phyloP scores from a whole-genome alignment of 1,139 yeast species.

The Eremothecium coryli region DNA sequence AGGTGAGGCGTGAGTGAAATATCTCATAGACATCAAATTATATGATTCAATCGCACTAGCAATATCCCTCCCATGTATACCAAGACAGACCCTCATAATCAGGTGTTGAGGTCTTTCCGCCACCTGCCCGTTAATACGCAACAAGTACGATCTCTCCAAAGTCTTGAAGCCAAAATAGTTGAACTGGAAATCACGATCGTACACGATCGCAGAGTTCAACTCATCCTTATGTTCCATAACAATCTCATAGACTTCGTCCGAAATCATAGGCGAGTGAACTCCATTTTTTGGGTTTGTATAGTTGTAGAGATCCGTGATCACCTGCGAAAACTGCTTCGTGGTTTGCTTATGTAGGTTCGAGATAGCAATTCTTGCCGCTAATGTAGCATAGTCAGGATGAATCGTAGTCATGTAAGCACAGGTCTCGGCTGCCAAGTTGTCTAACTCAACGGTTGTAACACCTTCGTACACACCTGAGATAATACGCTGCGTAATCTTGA shows the following conservation, averaged over 20 bases:
- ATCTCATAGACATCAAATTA: slow-evolving; percentile 73
- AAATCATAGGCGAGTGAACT: slow-evolving; percentile 68
- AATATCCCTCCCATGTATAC: slow-evolving; percentile 73
- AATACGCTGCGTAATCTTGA: slow-evolving; percentile 79
- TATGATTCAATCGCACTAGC: slow-evolving; percentile 69
- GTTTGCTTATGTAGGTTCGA: slow-evolving; percentile 95
- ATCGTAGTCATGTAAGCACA: slow-evolving; percentile 97
- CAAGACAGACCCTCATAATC: slow-evolving; percentile 83
- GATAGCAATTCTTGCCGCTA: slow-evolving; percentile 95
- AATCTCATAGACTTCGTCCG: slow-evolving; percentile 56
- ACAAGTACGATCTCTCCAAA: slow-evolving; percentile 70
- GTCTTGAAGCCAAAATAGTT: slow-evolving; percentile 86
- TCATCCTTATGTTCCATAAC: slow-evolving; percentile 59
- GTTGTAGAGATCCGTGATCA: slow-evolving; percentile 54
- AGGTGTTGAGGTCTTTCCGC: slow-evolving; percentile 90
- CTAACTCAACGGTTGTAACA: slow-evolving; percentile 89
- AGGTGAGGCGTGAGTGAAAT: slow-evolving; percentile 84
- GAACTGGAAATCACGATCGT: slow-evolving; percentile 75
- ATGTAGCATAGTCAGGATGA: slow-evolving; percentile 92
- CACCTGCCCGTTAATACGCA: slow-evolving; percentile 59
- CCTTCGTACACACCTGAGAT: slow-evolving; percentile 92
- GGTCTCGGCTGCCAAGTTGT: slow-evolving; percentile 95
- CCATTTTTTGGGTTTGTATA: slow-evolving; percentile 70
- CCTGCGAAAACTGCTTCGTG: slow-evolving; percentile 77
- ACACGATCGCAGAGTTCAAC: slow-evolving; percentile 70